Conservation (phyloP, 331 rosid species). For the Spiraea crenata region DNA sequence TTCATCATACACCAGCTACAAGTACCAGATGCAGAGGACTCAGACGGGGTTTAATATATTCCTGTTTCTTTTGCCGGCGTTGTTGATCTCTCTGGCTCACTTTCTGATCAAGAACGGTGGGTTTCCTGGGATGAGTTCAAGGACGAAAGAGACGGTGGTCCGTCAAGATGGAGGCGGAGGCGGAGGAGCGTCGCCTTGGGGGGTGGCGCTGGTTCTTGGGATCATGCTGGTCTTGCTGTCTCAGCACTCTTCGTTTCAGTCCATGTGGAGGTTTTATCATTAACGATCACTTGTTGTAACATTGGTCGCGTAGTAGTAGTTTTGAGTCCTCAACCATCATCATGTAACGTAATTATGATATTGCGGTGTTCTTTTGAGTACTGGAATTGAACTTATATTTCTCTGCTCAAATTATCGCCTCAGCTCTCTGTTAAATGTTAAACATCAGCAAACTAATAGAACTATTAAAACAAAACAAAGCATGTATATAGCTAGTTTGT, state of each 20-base stretch:
- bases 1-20: slow-evolving; percentile 56
- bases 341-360: background rate
- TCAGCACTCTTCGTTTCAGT: slow-evolving; percentile 53
- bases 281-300: no score
- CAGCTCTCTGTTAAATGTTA: no score
- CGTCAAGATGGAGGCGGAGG: background rate
- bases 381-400: no score
- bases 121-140: slow-evolving; percentile 28
- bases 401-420: no score
- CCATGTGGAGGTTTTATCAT: slow-evolving; percentile 59
- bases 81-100: slow-evolving; percentile 48
- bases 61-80: slow-evolving; percentile 46
- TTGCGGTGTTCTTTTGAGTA: no score
- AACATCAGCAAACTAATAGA: no score
- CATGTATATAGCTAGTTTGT: no score
- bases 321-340: background rate
- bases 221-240: slow-evolving; percentile 56
- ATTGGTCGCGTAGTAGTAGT: background rate
- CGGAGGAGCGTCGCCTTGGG: slow-evolving; percentile 53
- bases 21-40: slow-evolving; percentile 42
- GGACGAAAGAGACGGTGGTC: slow-evolving; percentile 19
- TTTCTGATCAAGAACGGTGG: slow-evolving; percentile 39
- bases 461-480: no score
- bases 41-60: slow-evolving; percentile 37
- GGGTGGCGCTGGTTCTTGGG: slow-evolving; percentile 51